Evolutionary conservation across 805 yeast species (phyloP).

Genomic region (Ogataea pini): DNA sequence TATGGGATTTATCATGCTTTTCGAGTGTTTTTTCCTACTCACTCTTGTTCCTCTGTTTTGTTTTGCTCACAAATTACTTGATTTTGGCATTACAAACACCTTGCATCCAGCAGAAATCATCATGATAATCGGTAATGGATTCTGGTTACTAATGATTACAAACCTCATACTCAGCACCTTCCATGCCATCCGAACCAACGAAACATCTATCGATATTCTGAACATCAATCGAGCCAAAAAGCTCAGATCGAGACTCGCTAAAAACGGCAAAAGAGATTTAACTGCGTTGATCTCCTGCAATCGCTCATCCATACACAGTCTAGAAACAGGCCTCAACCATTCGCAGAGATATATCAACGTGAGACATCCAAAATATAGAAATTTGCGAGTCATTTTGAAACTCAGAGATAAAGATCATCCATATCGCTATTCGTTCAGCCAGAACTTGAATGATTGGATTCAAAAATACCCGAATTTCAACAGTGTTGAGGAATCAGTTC

Average conservation of each 20-base stretch:
- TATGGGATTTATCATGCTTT: constrained; percentile 47
- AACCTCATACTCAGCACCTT: constrained; percentile 44
- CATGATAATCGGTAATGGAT: constrained; percentile 44
- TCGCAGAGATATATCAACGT: constrained; percentile 46
- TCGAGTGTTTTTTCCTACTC: constrained; percentile 40
- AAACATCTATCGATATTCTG: constrained; percentile 55
- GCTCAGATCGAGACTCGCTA: constrained; percentile 28
- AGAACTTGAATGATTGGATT: constrained; percentile 38
- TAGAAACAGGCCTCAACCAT: constrained; percentile 15
- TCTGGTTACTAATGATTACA: constrained; percentile 47
- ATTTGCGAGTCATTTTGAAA: constrained; percentile 40
- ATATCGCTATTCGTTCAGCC: constrained; percentile 39
- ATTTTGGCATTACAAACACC: constrained; percentile 22
- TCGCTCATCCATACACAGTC: not conserved
- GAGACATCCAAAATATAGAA: constrained; percentile 32
- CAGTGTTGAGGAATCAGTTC: constrained; percentile 22
- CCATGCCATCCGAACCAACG: constrained; percentile 44
- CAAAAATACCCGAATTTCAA: constrained; percentile 11
- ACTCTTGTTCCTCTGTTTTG: constrained; percentile 41
- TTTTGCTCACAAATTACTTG: constrained; percentile 32
- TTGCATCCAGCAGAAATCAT: constrained; percentile 30
- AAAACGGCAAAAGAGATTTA: constrained; percentile 8
- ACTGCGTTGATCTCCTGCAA: constrained; percentile 22
- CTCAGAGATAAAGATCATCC: constrained; percentile 36
- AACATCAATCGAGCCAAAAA: constrained; percentile 16